Evolutionary conservation across 495 filamentous ascomycete genomes (phyloP).

Genomic region (Xylaria scruposa): DNA sequence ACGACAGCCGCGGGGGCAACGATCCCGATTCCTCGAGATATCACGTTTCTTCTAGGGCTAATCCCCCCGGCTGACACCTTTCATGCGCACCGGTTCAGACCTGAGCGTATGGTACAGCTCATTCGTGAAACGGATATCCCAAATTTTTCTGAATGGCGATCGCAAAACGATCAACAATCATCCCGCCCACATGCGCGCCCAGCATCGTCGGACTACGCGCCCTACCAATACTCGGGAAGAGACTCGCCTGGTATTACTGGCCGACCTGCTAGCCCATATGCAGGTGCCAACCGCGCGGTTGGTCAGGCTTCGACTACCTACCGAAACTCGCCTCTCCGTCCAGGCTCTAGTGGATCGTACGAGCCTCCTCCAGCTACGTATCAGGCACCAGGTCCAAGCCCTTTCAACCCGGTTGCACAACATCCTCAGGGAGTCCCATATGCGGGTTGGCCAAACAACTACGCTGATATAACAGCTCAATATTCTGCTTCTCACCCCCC

Average conservation of each 20-base stretch:
- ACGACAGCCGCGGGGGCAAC: constrained; percentile 45
- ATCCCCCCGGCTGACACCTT: constrained; percentile 81
- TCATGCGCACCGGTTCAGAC: constrained; percentile 65
- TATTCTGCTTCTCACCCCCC: constrained; percentile 21
- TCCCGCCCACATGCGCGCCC: constrained; percentile 45
- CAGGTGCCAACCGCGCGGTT: constrained; percentile 36
- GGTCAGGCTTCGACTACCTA: constrained; percentile 43
- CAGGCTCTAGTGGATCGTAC: constrained; percentile 52
- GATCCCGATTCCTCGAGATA: constrained; percentile 71
- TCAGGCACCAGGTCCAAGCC: constrained; percentile 29
- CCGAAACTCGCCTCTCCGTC: constrained; percentile 52
- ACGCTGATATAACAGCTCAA: constrained; percentile 27
- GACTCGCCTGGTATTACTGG: constrained; percentile 49
- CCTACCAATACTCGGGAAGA: constrained; percentile 42
- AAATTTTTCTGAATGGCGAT: constrained; percentile 56
- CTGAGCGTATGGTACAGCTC: constrained; percentile 75
- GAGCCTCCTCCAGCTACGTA: constrained; percentile 51
- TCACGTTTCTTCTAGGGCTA: constrained; percentile 81
- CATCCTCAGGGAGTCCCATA: constrained; percentile 30
- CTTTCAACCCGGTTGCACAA: constrained; percentile 36
- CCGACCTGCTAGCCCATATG: constrained; percentile 49
- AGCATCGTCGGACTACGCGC: constrained; percentile 43
- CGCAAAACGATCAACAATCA: constrained; percentile 28
- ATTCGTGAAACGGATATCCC: constrained; percentile 72
- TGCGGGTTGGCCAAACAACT: constrained; percentile 33